Percentiles rank a stretch among this genome's conserved stretches.
Evolutionary conservation across 306 rosid genomes (phyloP).

Genomic region (Quercus aquifolioides): DNA sequence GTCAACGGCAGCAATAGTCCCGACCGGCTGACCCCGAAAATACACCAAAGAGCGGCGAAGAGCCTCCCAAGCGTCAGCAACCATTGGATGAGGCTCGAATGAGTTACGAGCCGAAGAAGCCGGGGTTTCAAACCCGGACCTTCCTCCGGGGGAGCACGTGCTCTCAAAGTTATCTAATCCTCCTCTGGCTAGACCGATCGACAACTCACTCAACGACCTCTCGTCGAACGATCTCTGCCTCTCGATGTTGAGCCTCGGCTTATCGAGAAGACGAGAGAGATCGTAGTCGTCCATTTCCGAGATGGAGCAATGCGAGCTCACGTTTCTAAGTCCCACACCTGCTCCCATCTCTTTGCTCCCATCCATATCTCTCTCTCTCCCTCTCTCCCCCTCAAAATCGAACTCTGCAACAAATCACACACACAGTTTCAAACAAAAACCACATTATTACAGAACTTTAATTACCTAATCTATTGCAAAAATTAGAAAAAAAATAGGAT

Average conservation of each 20-base stretch:
- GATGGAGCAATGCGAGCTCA: slow-evolving; percentile 70
- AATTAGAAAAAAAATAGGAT: background rate
- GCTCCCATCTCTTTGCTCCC: slow-evolving; percentile 45
- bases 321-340: slow-evolving; percentile 63
- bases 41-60: slow-evolving; percentile 70
- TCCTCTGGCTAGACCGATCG: slow-evolving; percentile 48
- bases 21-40: slow-evolving; percentile 73
- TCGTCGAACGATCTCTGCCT: slow-evolving; percentile 91
- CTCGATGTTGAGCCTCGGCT: slow-evolving; percentile 72
- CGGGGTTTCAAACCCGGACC: slow-evolving; percentile 81
- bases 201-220: slow-evolving; percentile 86
- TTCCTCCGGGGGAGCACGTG: slow-evolving; percentile 63
- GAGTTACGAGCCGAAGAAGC: slow-evolving; percentile 77
- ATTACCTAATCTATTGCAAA: background rate
- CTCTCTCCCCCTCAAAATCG: too few relatives aligned
- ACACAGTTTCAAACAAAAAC: too few relatives aligned
- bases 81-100: slow-evolving; percentile 94
- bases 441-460: too few relatives aligned
- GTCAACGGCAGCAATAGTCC: slow-evolving; percentile 84
- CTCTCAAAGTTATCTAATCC: slow-evolving; percentile 64
- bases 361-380: too few relatives aligned
- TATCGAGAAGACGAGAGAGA: slow-evolving; percentile 66
- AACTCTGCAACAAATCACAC: too few relatives aligned
- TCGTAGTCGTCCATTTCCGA: slow-evolving; percentile 79
- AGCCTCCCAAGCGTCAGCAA: slow-evolving; percentile 93